phyloP scores from a whole-genome alignment of 1,284 basidiomycete genomes.

The Ceraceosorus guamensis region DNA sequence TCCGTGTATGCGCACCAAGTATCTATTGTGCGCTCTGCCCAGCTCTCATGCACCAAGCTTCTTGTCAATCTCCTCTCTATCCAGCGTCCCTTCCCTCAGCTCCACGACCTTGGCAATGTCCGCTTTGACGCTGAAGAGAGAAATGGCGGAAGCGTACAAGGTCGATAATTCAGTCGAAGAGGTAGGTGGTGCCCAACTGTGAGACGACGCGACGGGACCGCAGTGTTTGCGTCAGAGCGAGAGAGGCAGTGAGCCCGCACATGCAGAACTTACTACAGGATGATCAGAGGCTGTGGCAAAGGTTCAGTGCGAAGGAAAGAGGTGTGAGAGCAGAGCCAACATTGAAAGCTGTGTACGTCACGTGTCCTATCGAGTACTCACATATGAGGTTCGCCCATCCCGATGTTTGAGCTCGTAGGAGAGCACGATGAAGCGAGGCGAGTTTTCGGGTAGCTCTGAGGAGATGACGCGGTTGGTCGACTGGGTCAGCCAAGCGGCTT shows the following conservation, averaged over 20 bases:
- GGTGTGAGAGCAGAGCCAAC: neutral
- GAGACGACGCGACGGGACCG: neutral
- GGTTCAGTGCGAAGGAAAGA: too few species aligned
- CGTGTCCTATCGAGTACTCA: constrained; percentile 12
- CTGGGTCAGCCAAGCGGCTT: too few species aligned
- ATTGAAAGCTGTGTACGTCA: neutral
- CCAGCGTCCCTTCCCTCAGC: constrained; percentile 32
- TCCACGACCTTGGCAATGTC: constrained; percentile 43
- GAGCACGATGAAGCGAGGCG: constrained; percentile 75
- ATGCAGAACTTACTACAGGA: constrained; percentile 18
- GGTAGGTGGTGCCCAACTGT: constrained; percentile 42
- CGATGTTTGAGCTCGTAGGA: constrained; percentile 73
- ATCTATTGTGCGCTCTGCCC: too few species aligned
- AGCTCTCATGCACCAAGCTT: constrained; percentile 23
- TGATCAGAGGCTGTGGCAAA: constrained; percentile 18
- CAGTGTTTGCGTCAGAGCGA: neutral
- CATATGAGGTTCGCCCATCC: constrained; percentile 75
- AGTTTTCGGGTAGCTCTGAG: constrained; percentile 78
- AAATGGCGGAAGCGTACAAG: constrained; percentile 44
- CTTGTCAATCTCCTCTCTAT: constrained; percentile 16
- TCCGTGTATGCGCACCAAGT: too few species aligned
- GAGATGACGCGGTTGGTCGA: too few species aligned
- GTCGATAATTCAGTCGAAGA: constrained; percentile 36
- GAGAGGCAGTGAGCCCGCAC: neutral
- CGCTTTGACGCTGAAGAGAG: constrained; percentile 28